Conservation (phyloP, 2,329 filamentous ascomycete genomes). For the Phialocephala sp. region DNA sequence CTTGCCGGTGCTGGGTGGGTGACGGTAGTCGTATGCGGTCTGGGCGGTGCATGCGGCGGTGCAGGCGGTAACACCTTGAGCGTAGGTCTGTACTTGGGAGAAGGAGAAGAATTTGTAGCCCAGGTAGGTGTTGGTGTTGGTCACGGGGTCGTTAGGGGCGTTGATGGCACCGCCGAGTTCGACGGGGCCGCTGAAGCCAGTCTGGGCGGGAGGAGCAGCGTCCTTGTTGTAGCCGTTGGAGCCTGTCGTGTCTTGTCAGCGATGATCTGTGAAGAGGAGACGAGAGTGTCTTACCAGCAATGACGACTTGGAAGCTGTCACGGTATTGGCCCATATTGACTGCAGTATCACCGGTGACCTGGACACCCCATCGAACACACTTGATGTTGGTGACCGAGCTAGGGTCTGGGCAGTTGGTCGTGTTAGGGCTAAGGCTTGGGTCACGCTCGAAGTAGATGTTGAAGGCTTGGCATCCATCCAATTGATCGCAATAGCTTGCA, state of each 20-base stretch:
- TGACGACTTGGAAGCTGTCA: conserved; percentile 19
- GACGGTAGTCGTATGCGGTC: conserved; percentile 43
- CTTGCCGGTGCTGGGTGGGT: conserved; percentile 38
- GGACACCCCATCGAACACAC: conserved; percentile 45
- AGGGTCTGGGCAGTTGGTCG: conserved; percentile 42
- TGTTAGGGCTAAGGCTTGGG: conserved; percentile 41
- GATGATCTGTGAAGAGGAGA: background rate
- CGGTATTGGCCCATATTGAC: conserved; percentile 45
- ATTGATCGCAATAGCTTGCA: conserved; percentile 39
- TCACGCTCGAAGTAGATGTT: conserved; percentile 47
- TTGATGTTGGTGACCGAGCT: conserved; percentile 44
- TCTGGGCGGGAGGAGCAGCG: conserved; percentile 24
- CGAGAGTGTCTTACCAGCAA: background rate
- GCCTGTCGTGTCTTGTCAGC: conserved; percentile 43
- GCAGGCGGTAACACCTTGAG: conserved; percentile 37
- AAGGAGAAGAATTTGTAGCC: conserved; percentile 40
- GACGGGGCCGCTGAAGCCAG: conserved; percentile 39
- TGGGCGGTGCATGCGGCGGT: conserved; percentile 45
- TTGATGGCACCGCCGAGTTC: conserved; percentile 43
- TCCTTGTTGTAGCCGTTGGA: conserved; percentile 50
- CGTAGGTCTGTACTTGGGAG: conserved; percentile 25
- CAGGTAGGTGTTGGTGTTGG: conserved; percentile 40
- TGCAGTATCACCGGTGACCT: conserved; percentile 39
- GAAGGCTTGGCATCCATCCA: conserved; percentile 41
- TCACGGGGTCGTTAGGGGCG: conserved; percentile 38